These are phyloP conservation scores for Ophiorrhiza pumila DNA, from an alignment of 257 asterid genomes.

Conservation along the genomic window DNA sequence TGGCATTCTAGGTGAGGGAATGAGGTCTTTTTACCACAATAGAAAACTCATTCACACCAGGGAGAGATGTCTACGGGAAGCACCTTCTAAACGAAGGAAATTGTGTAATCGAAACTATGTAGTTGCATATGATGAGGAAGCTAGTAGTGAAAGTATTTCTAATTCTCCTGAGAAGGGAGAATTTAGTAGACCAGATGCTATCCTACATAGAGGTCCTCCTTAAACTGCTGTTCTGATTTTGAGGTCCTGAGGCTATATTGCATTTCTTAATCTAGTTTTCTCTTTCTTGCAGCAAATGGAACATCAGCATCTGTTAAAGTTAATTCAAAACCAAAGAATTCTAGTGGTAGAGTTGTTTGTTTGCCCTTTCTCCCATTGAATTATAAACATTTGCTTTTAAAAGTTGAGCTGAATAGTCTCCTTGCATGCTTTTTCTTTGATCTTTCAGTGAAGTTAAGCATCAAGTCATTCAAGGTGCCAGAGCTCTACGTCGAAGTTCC, in stretches of 20 bases:
- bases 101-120: conserved; percentile 42
- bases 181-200: conserved; percentile 27
- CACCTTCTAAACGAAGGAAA: conserved; percentile 72
- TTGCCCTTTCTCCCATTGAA: not conserved
- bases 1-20: conserved; percentile 51
- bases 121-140: conserved; percentile 52
- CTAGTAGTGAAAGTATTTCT: conserved; percentile 62
- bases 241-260: not conserved
- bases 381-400: not conserved
- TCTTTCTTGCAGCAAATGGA: conserved; percentile 43
- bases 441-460: conserved; percentile 75
- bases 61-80: conserved; percentile 47
- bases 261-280: conserved; percentile 23
- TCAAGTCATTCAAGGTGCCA: conserved; percentile 91
- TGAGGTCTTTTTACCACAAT: conserved; percentile 55
- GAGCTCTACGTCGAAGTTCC: conserved; percentile 94
- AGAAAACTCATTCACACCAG: conserved; percentile 53
- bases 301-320: conserved; percentile 35
- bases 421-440: conserved; percentile 3
- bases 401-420: not conserved
- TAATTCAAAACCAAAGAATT: conserved; percentile 45
- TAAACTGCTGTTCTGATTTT: not conserved
- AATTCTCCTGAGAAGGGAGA: conserved; percentile 54
- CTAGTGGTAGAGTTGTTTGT: conserved; percentile 43
- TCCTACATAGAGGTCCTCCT: conserved; percentile 32